Evolutionary conservation across 2,329 filamentous ascomycete species (phyloP), one percentile per base, ranked within the genome.

Genomic region (Cytospora mali): DNA sequence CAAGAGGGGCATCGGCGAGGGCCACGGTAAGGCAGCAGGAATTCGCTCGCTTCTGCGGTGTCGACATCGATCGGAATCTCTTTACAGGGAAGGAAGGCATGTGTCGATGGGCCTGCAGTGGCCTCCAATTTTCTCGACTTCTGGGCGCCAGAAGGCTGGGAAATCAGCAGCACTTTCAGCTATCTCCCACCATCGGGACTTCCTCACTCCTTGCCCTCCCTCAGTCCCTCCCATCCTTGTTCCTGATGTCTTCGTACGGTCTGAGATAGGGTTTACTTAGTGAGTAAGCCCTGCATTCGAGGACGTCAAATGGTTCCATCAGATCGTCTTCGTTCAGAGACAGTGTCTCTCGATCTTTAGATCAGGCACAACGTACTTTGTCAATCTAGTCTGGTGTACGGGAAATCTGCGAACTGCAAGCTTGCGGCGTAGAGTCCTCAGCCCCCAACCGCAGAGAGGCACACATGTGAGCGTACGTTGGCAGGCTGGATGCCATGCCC

Each of bases 401-500:
- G 58, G 58, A 55, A 28, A 14, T 3, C 46, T 25, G 42, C 31
- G 33, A 50, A 23, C 51, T 63, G 61, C 61, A 63, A 35, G 27
- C 48, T n/a, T 60, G 56, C 42, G 61, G 61, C 61, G 42, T 49
- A 60, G 29, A 49, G 46, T 48, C 56, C 56, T 54, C 50, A 58
- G 49, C 39, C 56, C 51, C 55, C 54, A 27, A 60, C 31, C 31
- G 54, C 35, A 58, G 61, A 39, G 33, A 59, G 29, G 28, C 51
- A 55, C 51, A 55, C 56, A 14, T 35, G 51, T n/a, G 21, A 21
- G 50, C 35, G 49, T 18, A 48, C 35, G 50, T 50, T 46, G 33
- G 25, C 49, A 53, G 48, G 27, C 49, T 42, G 23, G 33, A 23
- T 13, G 21, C 23, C 5, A 7, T 49, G 18, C 29, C 35, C 33